Evolutionary conservation across 2,329 filamentous ascomycete genomes (phyloP).

Genomic region (Paecilomyces sp.): DNA sequence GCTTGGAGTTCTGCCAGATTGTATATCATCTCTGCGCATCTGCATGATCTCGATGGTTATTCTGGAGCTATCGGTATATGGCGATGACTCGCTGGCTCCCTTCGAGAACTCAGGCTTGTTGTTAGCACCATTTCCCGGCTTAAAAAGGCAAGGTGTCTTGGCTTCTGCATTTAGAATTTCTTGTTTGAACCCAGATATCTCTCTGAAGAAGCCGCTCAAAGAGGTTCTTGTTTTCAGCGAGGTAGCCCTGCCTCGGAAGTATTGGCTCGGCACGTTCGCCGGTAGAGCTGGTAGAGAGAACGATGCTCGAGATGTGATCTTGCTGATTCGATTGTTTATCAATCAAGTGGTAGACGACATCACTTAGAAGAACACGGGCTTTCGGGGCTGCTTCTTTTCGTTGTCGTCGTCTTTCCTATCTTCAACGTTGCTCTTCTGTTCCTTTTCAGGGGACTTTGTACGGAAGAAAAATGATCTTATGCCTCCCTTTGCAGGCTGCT

Average conservation of each 20-base stretch:
- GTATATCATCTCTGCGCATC: neutral
- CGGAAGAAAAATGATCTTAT: neutral
- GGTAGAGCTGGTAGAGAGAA: neutral
- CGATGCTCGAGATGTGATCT: neutral
- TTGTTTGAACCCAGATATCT: neutral
- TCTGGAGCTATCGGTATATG: neutral
- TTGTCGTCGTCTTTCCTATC: neutral
- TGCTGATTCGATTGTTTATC: neutral
- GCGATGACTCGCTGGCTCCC: neutral
- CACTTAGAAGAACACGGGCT: neutral
- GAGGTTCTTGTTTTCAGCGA: neutral
- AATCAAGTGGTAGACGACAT: neutral
- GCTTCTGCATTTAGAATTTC: too few relatives aligned
- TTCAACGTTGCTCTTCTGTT: neutral
- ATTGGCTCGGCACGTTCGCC: neutral
- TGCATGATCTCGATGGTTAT: neutral
- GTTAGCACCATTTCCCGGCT: neutral
- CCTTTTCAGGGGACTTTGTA: neutral
- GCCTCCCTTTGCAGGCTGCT: neutral
- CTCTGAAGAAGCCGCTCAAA: neutral
- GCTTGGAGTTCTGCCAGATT: neutral
- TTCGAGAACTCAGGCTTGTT: neutral
- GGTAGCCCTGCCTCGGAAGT: neutral
- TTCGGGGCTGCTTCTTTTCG: neutral
- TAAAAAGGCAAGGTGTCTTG: too few relatives aligned